These are phyloP conservation scores for Juglanconis oblonga DNA, from an alignment of 2,329 filamentous ascomycete species.

Conservation along the genomic window DNA sequence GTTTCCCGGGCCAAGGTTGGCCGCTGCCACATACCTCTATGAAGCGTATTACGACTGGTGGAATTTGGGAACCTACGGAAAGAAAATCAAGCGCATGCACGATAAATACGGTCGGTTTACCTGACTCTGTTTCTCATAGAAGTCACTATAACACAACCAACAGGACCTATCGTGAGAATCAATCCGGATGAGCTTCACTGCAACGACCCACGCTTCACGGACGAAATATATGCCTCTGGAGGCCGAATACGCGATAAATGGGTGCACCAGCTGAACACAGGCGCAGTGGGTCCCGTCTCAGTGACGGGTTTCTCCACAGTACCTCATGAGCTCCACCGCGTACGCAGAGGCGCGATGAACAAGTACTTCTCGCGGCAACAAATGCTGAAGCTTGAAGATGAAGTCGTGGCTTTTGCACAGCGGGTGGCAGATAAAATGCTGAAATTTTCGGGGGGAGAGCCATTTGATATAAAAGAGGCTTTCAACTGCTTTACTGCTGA, in stretches of 20 bases:
- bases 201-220: conserved; percentile 30
- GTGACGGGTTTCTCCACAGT: conserved; percentile 23
- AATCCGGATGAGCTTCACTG: conserved; percentile 39
- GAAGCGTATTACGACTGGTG: conserved; percentile 9
- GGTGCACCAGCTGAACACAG: conserved; percentile 6
- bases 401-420: conserved; percentile 25
- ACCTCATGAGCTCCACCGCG: conserved; percentile 27
- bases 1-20: conserved; percentile 2
- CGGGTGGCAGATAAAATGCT: conserved; percentile 28
- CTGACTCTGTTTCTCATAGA: background rate
- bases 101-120: background rate
- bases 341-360: conserved; percentile 25
- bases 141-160: background rate
- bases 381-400: conserved; percentile 29
- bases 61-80: background rate
- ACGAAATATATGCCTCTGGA: conserved; percentile 22
- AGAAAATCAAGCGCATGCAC: conserved; percentile 8
- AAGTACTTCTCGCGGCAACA: conserved; percentile 31
- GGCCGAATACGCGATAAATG: conserved; percentile 22
- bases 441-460: background rate
- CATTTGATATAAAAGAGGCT: conserved; percentile 5
- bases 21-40: conserved; percentile 1
- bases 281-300: background rate
- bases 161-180: conserved; percentile 34
- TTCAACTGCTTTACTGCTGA: conserved; percentile 10